These are phyloP conservation scores for Spirogloea muscicola DNA, from an alignment of 139 green algal genomes.

Conservation along the genomic window DNA sequence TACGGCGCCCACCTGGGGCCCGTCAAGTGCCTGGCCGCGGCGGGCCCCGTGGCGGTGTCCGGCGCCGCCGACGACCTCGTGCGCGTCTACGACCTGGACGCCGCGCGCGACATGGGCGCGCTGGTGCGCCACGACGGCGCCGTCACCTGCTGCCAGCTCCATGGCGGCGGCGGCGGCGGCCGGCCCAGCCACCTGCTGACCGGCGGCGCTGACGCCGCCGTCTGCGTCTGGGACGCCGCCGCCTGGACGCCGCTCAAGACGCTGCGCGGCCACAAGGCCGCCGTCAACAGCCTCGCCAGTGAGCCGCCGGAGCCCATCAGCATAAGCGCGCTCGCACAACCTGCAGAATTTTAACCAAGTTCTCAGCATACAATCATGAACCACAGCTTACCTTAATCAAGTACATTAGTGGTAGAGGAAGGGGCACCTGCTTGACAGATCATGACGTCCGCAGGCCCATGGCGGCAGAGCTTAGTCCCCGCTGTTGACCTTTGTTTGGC, in stretches of 20 bases:
- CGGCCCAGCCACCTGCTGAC: slow-evolving; percentile 67
- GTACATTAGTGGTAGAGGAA: too few species aligned
- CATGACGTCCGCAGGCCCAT: too few species aligned
- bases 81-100: slow-evolving; percentile 37
- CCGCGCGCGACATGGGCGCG: slow-evolving; percentile 35
- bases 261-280: slow-evolving; percentile 56
- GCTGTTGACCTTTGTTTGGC: too few species aligned
- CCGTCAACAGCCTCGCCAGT: slow-evolving; percentile 19
- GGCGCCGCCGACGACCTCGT: slow-evolving; percentile 32
- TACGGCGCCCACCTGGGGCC: slow-evolving; percentile 28
- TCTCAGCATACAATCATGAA: too few species aligned
- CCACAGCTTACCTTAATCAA: too few species aligned
- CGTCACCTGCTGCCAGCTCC: slow-evolving; percentile 29
- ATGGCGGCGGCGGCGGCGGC: too few species aligned
- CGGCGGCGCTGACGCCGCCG: slow-evolving; percentile 69
- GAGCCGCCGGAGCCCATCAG: slow-evolving; percentile 3
- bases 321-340: too few species aligned
- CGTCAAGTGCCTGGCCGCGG: slow-evolving; percentile 20
- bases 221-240: slow-evolving; percentile 68
- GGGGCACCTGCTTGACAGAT: too few species aligned
- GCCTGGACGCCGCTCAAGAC: slow-evolving; percentile 64
- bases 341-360: too few species aligned
- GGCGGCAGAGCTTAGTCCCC: too few species aligned
- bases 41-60: slow-evolving; percentile 4
- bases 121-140: slow-evolving; percentile 31